Conservation (phyloP, 139 green algal genomes). For the Spirogloea muscicola region DNA sequence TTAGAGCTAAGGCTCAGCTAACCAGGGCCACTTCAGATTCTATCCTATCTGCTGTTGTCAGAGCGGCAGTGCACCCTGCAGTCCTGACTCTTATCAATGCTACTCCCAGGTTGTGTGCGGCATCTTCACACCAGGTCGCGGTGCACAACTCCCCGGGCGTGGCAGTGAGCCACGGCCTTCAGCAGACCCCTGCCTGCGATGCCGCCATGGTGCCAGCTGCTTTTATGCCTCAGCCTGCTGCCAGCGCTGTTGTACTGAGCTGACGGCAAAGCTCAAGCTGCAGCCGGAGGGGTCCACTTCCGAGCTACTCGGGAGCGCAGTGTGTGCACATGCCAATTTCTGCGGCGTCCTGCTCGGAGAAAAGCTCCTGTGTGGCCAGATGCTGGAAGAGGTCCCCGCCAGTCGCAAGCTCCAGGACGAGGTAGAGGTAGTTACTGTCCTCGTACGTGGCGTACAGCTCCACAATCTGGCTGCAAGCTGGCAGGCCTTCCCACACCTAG, state of each 20-base stretch:
- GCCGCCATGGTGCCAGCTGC: neutral
- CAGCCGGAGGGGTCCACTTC: neutral
- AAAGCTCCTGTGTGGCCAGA: slow-evolving; percentile 39
- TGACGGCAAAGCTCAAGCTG: neutral
- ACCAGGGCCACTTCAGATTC: neutral
- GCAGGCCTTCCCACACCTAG: neutral
- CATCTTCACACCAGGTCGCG: slow-evolving; percentile 65
- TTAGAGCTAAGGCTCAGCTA: neutral
- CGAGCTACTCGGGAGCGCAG: neutral
- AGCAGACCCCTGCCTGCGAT: slow-evolving; percentile 18
- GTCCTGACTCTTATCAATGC: neutral
- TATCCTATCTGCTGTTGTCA: neutral
- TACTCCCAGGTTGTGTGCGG: neutral
- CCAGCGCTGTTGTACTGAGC: neutral
- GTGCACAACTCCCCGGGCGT: slow-evolving; percentile 69
- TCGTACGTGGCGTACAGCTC: slow-evolving; percentile 27
- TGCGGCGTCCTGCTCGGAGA: slow-evolving; percentile 30
- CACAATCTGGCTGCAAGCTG: slow-evolving; percentile 49
- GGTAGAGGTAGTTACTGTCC: slow-evolving; percentile 37
- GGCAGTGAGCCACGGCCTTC: slow-evolving; percentile 57
- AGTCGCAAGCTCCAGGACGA: slow-evolving; percentile 53
- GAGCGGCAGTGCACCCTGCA: neutral
- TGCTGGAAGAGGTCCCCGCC: slow-evolving; percentile 56
- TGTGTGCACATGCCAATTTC: neutral
- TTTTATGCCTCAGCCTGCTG: neutral